Evolutionary conservation across 2,329 filamentous ascomycete genomes (phyloP).

Genomic region (Colletotrichum acutatum): DNA sequence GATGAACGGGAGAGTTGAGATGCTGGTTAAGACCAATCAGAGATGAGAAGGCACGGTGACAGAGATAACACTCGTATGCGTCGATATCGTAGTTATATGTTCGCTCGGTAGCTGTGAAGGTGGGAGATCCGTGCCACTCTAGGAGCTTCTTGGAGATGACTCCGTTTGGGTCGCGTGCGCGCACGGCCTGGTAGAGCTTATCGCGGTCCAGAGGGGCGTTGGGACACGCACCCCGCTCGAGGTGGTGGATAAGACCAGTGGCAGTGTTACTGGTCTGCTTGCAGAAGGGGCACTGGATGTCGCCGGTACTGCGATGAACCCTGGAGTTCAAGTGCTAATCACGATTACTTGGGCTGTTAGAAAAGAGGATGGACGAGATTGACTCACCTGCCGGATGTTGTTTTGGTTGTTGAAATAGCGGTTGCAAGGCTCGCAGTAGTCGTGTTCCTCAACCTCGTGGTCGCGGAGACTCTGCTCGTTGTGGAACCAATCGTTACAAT

Average conservation of each 20-base stretch:
- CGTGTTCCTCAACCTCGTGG: constrained; percentile 10
- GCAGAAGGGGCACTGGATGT: constrained; percentile 68
- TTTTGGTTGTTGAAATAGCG: constrained; percentile 1
- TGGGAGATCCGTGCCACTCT: constrained; percentile 51
- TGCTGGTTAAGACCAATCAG: constrained; percentile 59
- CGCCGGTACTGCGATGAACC: constrained; percentile 54
- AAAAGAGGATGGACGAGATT: too few relatives aligned
- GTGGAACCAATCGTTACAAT: constrained; percentile 41
- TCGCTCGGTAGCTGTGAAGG: constrained; percentile 49
- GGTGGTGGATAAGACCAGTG: constrained; percentile 64
- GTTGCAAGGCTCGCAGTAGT: constrained; percentile 14
- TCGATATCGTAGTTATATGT: constrained; percentile 55
- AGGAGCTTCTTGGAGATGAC: constrained; percentile 63
- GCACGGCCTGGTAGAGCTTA: constrained; percentile 57
- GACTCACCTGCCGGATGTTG: constrained; percentile 3
- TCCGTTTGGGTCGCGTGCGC: constrained; percentile 56
- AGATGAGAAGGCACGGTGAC: constrained; percentile 54
- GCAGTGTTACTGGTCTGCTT: constrained; percentile 55
- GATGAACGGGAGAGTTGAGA: constrained; percentile 61
- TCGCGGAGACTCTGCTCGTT: constrained; percentile 35
- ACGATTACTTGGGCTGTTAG: neutral
- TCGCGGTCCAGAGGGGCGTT: constrained; percentile 60
- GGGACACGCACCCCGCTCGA: constrained; percentile 66
- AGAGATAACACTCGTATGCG: constrained; percentile 65
- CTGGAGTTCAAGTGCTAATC: constrained; percentile 65